These are phyloP conservation scores for Tarenaya hassleriana DNA, from an alignment of 345 rosid species.

Conservation along the genomic window DNA sequence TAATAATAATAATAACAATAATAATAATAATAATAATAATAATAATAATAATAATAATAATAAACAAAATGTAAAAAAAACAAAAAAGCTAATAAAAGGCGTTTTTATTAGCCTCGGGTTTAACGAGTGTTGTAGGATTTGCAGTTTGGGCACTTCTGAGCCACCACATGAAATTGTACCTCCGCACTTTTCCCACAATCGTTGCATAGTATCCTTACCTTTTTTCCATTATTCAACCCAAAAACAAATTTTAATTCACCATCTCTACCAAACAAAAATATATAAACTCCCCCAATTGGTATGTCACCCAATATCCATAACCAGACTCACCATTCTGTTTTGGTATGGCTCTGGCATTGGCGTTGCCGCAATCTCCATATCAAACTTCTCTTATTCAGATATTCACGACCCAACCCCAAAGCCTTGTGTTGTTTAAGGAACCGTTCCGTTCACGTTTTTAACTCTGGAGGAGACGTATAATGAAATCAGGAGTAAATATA, in stretches of 20 bases:
- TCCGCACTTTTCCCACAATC: constrained; percentile 61
- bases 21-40: too few relatives aligned
- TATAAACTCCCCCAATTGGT: too few relatives aligned
- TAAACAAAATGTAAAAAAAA: too few relatives aligned
- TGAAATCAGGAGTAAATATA: constrained; percentile 15
- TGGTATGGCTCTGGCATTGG: constrained; percentile 75
- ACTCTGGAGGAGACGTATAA: background rate
- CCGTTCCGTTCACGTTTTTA: background rate
- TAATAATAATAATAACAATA: too few relatives aligned
- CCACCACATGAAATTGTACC: constrained; percentile 67
- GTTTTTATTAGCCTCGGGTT: constrained; percentile 37
- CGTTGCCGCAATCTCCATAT: constrained; percentile 68
- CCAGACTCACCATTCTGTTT: constrained; percentile 49
- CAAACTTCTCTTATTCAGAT: constrained; percentile 86
- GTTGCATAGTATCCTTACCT: constrained; percentile 85
- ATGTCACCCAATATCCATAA: too few relatives aligned
- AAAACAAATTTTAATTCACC: background rate
- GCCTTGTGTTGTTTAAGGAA: too few relatives aligned
- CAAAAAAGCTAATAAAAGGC: too few relatives aligned
- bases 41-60: too few relatives aligned
- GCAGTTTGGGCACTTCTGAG: constrained; percentile 72
- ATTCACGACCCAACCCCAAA: constrained; percentile 16
- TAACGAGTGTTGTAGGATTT: constrained; percentile 79
- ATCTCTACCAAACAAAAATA: too few relatives aligned
- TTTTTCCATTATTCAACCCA: constrained; percentile 11